Evolutionary conservation across 805 yeast species (phyloP).

Genomic region (Ogataea nonfermentans): DNA sequence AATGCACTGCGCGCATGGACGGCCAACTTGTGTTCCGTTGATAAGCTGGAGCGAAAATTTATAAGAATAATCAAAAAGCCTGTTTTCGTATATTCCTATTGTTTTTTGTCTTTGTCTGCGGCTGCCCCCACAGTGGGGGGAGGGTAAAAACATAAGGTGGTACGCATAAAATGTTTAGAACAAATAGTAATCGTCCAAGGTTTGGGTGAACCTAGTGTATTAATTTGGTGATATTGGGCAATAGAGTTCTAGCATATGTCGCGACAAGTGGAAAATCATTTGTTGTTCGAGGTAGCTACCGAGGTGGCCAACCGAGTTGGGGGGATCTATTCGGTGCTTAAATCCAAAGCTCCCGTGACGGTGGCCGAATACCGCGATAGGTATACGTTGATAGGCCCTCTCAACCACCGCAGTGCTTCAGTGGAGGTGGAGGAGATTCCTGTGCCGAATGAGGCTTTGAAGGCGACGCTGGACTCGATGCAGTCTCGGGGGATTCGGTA

Average conservation of each 20-base stretch:
- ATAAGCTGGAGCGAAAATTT: slow-evolving; percentile 7
- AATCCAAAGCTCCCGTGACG: slow-evolving; percentile 95
- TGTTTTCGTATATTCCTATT: slow-evolving; percentile 3
- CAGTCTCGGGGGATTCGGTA: slow-evolving; percentile 73
- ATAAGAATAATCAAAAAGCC: not conserved
- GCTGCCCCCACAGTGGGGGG: slow-evolving; percentile 6
- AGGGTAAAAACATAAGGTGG: slow-evolving; percentile 10
- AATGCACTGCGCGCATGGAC: slow-evolving; percentile 82
- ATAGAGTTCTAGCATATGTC: slow-evolving; percentile 43
- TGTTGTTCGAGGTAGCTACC: slow-evolving; percentile 91
- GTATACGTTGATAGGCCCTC: slow-evolving; percentile 84
- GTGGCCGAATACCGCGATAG: slow-evolving; percentile 88
- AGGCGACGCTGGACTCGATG: slow-evolving; percentile 74
- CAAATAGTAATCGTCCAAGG: not conserved
- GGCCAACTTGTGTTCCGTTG: slow-evolving; percentile 69
- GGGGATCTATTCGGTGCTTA: slow-evolving; percentile 94
- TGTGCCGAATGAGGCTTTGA: slow-evolving; percentile 44
- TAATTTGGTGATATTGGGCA: slow-evolving; percentile 1
- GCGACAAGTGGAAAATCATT: slow-evolving; percentile 83
- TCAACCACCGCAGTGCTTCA: slow-evolving; percentile 68
- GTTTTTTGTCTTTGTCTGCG: not conserved
- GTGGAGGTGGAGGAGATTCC: slow-evolving; percentile 79
- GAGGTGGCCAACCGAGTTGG: slow-evolving; percentile 98
- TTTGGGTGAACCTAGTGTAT: too few relatives aligned
- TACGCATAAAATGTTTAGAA: slow-evolving; percentile 5